These are phyloP conservation scores for Ophiostoma montium DNA, from an alignment of 2,329 filamentous ascomycete genomes.

Conservation along the genomic window DNA sequence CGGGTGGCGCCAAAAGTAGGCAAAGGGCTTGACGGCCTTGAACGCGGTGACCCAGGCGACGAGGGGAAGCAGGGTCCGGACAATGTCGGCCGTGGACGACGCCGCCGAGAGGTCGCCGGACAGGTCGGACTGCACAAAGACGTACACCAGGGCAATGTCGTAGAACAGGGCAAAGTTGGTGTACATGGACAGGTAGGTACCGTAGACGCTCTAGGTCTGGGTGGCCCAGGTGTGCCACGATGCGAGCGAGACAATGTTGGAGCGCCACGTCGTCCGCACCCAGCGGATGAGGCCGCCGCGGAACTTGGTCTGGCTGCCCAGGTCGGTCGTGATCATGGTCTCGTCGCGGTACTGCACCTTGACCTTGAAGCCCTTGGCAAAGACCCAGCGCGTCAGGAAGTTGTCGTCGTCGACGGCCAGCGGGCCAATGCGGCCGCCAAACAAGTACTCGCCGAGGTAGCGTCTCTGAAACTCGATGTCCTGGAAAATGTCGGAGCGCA, in stretches of 20 bases:
- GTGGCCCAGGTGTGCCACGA: conserved; percentile 23
- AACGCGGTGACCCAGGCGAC: conserved; percentile 35
- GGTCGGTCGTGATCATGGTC: conserved; percentile 34
- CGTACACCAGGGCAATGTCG: conserved; percentile 29
- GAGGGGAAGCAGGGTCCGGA: conserved; percentile 9
- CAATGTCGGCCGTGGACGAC: neutral
- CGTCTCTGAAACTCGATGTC: conserved; percentile 25
- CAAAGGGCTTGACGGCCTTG: conserved; percentile 43
- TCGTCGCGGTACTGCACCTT: conserved; percentile 37
- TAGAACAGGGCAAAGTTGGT: conserved; percentile 41
- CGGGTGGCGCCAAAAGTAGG: conserved; percentile 37
- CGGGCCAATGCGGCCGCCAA: conserved; percentile 27
- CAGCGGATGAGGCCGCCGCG: conserved; percentile 39
- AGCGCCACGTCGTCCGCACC: conserved; percentile 44
- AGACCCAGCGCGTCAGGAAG: conserved; percentile 40
- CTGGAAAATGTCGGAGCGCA: conserved; percentile 35
- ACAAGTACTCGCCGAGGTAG: conserved; percentile 38
- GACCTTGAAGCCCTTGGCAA: conserved; percentile 36
- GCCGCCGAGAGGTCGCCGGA: neutral
- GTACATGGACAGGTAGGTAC: conserved; percentile 39
- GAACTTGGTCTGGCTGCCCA: conserved; percentile 35
- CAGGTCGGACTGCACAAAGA: conserved; percentile 14
- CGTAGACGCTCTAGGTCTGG: conserved; percentile 39
- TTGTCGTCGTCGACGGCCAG: conserved; percentile 48
- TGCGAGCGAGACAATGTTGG: conserved; percentile 35